Conservation (phyloP, 805 yeast species). For the Ogataea ganodermae region DNA sequence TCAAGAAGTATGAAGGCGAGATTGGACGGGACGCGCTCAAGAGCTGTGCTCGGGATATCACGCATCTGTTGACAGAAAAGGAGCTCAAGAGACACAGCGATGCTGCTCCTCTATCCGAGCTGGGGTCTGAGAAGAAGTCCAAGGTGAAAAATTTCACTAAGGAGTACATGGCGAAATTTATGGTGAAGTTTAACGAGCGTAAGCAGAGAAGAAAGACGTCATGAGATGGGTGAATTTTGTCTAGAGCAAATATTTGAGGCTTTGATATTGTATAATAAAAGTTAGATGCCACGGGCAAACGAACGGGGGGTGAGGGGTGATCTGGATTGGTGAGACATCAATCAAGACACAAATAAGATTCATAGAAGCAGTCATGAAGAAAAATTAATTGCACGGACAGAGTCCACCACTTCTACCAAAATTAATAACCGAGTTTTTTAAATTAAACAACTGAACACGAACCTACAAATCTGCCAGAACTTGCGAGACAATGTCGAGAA, state of each 20-base stretch:
- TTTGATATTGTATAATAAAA: constrained; percentile 9
- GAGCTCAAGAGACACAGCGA: constrained; percentile 54
- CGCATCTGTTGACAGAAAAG: constrained; percentile 63
- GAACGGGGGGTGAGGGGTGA: too few relatives aligned
- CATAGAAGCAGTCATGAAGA: too few relatives aligned
- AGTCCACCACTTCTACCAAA: too few relatives aligned
- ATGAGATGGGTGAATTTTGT: not conserved
- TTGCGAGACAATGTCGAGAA: constrained; percentile 42
- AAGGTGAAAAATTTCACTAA: constrained; percentile 69
- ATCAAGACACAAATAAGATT: too few relatives aligned
- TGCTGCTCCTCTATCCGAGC: constrained; percentile 51
- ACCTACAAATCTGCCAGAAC: constrained; percentile 28
- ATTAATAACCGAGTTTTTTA: not conserved
- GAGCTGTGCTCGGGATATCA: constrained; percentile 78
- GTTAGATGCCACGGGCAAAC: too few relatives aligned
- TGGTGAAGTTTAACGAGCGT: constrained; percentile 45
- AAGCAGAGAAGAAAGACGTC: constrained; percentile 15
- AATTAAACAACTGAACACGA: too few relatives aligned
- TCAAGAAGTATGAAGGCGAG: constrained; percentile 63
- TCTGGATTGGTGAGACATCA: too few relatives aligned
- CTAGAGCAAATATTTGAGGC: not conserved
- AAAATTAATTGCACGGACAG: too few relatives aligned
- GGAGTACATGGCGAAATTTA: constrained; percentile 66
- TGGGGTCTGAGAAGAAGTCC: constrained; percentile 62
- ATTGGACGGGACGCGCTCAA: constrained; percentile 76